phyloP scores from a whole-genome alignment of 2,329 filamentous ascomycete species.

The Arthrobotrys sinensis region DNA sequence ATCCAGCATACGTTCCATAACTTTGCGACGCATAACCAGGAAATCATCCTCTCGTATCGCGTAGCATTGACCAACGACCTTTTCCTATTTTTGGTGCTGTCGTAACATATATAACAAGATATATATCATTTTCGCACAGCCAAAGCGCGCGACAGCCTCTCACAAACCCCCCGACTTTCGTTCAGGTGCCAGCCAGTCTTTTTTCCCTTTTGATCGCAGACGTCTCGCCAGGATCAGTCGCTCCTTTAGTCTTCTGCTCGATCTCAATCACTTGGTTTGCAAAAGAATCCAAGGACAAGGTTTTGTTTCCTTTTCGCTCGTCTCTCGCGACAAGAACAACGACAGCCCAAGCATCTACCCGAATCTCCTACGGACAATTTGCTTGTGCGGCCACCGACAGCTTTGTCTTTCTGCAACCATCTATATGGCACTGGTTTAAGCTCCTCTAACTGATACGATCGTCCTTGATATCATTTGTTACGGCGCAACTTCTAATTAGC shows the following conservation, averaged over 20 bases:
- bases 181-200: conserved; percentile 43
- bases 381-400: conserved; percentile 17
- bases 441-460: conserved; percentile 45
- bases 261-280: conserved; percentile 36
- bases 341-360: conserved; percentile 10
- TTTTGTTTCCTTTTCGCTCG: background rate
- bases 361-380: conserved; percentile 21
- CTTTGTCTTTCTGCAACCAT: conserved; percentile 33
- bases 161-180: conserved; percentile 43
- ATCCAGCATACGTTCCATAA: conserved; percentile 21
- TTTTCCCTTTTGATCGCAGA: conserved; percentile 37
- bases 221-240: conserved; percentile 37
- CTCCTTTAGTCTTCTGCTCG: conserved; percentile 47
- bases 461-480: conserved; percentile 36
- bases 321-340: conserved; percentile 27
- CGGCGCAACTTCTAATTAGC: conserved; percentile 44
- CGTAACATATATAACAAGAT: conserved; percentile 21
- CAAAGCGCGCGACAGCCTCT: conserved; percentile 29
- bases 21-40: conserved; percentile 41
- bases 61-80: conserved; percentile 35
- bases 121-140: conserved; percentile 47
- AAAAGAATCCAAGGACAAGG: conserved; percentile 4
- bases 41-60: conserved; percentile 34
- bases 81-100: conserved; percentile 13
- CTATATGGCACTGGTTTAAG: conserved; percentile 46